phyloP scores from a whole-genome alignment of 148 eudicot genomes.

The Cornus florida region DNA sequence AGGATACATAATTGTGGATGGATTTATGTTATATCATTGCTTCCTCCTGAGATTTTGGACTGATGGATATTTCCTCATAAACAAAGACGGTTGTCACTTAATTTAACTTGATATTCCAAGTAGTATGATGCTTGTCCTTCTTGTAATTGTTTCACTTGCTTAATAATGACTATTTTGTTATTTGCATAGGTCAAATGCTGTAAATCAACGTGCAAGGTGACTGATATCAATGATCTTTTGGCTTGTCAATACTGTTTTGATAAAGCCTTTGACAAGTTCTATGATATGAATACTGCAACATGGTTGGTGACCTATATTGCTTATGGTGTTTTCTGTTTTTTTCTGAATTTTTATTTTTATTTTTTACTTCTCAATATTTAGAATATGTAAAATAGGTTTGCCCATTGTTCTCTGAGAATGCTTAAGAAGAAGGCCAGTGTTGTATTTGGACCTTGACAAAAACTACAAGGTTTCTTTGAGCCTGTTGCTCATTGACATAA shows the following conservation, averaged over 20 bases:
- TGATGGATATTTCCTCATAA: neutral
- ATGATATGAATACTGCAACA: conserved; percentile 79
- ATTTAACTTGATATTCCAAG: neutral
- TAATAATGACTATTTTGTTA: conserved; percentile 6
- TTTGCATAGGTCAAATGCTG: conserved; percentile 76
- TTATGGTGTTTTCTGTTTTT: neutral
- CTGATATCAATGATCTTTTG: conserved; percentile 74
- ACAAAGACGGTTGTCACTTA: neutral
- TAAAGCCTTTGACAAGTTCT: conserved; percentile 89
- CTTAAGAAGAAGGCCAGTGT: neutral
- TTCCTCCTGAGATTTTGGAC: neutral
- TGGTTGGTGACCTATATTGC: conserved; percentile 44
- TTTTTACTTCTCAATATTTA: neutral
- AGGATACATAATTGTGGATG: neutral
- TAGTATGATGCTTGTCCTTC: neutral
- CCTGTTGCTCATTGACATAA: too few relatives aligned
- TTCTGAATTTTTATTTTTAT: neutral
- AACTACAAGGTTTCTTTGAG: neutral
- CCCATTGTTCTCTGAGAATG: neutral
- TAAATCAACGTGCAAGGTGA: conserved; percentile 75
- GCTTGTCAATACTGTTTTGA: conserved; percentile 78
- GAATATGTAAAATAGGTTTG: neutral
- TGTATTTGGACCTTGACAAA: too few relatives aligned
- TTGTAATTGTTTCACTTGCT: neutral
- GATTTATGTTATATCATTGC: neutral